Base-by-base conservation (phyloP, 2,329 filamentous ascomycete species). In the Aspergillus hortae region DNA sequence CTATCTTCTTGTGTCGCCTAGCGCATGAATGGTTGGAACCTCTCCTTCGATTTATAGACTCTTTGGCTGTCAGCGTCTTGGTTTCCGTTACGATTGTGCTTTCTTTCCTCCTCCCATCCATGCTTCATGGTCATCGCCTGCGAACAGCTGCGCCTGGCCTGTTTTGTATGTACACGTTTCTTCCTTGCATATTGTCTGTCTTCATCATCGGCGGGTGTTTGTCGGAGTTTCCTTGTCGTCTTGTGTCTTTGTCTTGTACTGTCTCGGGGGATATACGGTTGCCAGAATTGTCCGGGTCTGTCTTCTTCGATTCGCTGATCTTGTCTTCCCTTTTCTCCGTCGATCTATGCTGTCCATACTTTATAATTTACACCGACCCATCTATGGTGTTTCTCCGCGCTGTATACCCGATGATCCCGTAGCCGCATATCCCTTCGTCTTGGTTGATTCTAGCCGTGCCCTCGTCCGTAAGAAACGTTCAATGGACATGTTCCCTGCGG, bases 201-300 rank as follows among this genome's bases (percentile, higher is more conserved):
- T 38, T 38, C 46, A 42, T 49, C 49, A 50, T 57, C 50, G 55
- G 46, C 52, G 43, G 55, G 56, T 48, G 55, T 59, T 57, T 36
- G 17, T 19, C n/a, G 56, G 56, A 23, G 48, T 48, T 30, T 30
- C 10, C 27, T 30, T 30, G 6, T 30, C 27, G 17, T 42, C 19
- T 30, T 46, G n/a, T 19, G 4, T 38, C 17, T 6, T 23, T 46
- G 32, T 19, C 27, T 25, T 51, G 23, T 23, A 6, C 23, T 17
- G 14, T 38, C 44, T 27, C 30, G 4, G 19, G 49, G 49, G 49
- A 33, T 51, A 38, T 47, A 47, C 21, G 49, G 38, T 47, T 42
- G 23, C 25, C 14, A 40, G 27, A 38, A 10, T 10, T 44, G 36
- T 51, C 25, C 15, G n/a, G 15, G 15, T 23, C 25, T 17, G 5